Base-by-base conservation (phyloP, 2,329 filamentous ascomycete genomes). In the Neopestalotiopsis sp. region DNA sequence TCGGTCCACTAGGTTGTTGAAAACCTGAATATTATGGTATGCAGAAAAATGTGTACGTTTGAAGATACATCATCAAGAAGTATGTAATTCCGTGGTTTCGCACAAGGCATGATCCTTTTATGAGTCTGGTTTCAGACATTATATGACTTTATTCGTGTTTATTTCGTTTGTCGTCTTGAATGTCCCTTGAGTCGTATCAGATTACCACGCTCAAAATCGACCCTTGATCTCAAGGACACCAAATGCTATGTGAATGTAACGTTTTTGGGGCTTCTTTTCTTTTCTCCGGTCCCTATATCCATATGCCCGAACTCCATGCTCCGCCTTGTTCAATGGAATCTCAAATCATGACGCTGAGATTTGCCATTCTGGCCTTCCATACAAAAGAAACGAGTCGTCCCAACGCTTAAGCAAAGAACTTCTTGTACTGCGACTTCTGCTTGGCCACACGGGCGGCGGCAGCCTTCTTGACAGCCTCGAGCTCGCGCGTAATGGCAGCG, bases 341-440 rank as follows among this genome's bases (percentile, higher is more conserved):
- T 38, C 34, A 38, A 38, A 10, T 38, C 10, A 38, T 38, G 34
- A 38, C 10, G 34, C 6, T 38, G 34, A 38, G 34, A 38, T 10
- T 38, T 38, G 24, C 34, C 34, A 38, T 38, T 38, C 5, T 38
- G 34, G 34, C 49, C 20, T 14, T n/a, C 17, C 7, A 7, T 24
- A 17, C 49, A 17, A 17, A 56, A 56, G 13, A 17, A 24, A 7
- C 17, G 49, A 56, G 13, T 24, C 7, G 17, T 30, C 5, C 12
- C 32, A n/a, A 20, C n/a, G 28, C 42, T 81, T 77, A 90, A 56
- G 84, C 80, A 78, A 98, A 98, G 82, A 97, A 96, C 84, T 97
- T 98, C 84, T 92, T 93, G 80, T 95, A 97, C 5, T 91, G 92
- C 74, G 93, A 94, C 88, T 95, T 97, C 85, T 98, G 94, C 89